A percentile compares a stretch with the other conserved stretches of the same genome.
These are phyloP conservation scores for Trichophyton schoenleinii DNA, from an alignment of 2,329 filamentous ascomycete genomes.

Conservation along the genomic window DNA sequence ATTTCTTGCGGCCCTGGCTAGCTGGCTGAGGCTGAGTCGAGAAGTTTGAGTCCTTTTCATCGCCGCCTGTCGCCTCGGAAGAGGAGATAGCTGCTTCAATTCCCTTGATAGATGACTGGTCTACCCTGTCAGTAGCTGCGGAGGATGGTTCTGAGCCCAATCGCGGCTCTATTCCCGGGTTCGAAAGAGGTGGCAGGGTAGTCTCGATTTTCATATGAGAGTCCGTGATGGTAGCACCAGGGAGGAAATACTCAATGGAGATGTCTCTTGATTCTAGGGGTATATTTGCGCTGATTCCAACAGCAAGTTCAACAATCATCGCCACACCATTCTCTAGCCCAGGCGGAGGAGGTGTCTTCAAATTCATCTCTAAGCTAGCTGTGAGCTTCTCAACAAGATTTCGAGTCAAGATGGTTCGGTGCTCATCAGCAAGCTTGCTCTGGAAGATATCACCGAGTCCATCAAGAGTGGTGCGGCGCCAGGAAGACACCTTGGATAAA, in stretches of 20 bases:
- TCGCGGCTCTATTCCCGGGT: conserved; percentile 18
- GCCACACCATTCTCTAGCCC: conserved; percentile 79
- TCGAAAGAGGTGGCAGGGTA: conserved; percentile 49
- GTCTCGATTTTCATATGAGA: conserved; percentile 76
- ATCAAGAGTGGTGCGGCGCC: conserved; percentile 87
- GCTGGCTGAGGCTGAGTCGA: conserved; percentile 8
- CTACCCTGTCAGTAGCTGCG: conserved; percentile 10
- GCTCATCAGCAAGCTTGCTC: conserved; percentile 51
- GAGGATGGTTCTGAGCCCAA: conserved; percentile 11
- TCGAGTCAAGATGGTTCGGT: conserved; percentile 57
- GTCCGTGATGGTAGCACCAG: conserved; percentile 56
- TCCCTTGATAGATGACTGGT: conserved; percentile 16
- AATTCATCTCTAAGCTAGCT: conserved; percentile 56
- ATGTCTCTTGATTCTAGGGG: conserved; percentile 88
- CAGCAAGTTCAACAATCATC: conserved; percentile 85
- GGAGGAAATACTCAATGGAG: conserved; percentile 70
- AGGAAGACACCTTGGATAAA: conserved; percentile 75
- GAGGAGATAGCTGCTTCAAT: conserved; percentile 9
- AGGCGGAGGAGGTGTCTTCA: conserved; percentile 62
- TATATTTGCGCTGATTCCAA: conserved; percentile 73
- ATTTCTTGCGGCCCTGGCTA: conserved; percentile 27
- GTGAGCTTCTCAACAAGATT: conserved; percentile 57
- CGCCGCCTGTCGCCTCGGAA: conserved; percentile 1
- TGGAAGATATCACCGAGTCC: conserved; percentile 63
- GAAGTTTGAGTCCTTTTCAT: conserved; percentile 10